These are phyloP conservation scores for Ceratobasidium sp. DNA, from an alignment of 1,284 basidiomycete genomes.

Conservation along the genomic window DNA sequence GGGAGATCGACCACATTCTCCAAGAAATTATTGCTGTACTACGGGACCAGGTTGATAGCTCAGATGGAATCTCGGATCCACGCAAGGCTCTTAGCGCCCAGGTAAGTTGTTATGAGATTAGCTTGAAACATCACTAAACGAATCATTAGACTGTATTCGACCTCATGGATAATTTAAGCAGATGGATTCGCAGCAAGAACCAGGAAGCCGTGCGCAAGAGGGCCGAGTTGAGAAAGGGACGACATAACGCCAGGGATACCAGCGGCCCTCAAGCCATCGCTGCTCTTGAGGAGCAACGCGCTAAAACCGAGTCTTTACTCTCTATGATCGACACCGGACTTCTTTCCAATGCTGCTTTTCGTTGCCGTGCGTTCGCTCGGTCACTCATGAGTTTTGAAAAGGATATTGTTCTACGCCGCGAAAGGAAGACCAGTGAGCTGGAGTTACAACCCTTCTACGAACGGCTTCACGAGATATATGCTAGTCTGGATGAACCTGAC, in stretches of 20 bases:
- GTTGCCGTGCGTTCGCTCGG: constrained; percentile 94
- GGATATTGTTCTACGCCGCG: constrained; percentile 72
- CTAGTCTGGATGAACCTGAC: constrained; percentile 96
- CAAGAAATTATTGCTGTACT: constrained; percentile 86
- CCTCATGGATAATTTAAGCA: constrained; percentile 94
- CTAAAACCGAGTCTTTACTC: constrained; percentile 82
- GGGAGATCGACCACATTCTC: constrained; percentile 76
- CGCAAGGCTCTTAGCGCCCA: constrained; percentile 90
- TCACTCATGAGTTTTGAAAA: constrained; percentile 96
- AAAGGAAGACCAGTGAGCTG: constrained; percentile 61
- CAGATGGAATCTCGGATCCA: constrained; percentile 72
- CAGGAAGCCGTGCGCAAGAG: constrained; percentile 66
- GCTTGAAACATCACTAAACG: constrained; percentile 8
- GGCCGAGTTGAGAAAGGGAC: constrained; percentile 54
- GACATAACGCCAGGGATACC: constrained; percentile 59
- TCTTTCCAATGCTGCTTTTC: constrained; percentile 93
- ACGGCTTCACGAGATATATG: constrained; percentile 95
- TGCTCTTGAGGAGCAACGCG: constrained; percentile 68
- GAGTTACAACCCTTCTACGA: constrained; percentile 89
- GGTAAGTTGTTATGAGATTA: constrained; percentile 61
- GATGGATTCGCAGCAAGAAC: constrained; percentile 83
- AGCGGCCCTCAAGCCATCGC: constrained; percentile 57
- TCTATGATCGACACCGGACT: constrained; percentile 89
- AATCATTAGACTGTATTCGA: constrained; percentile 85
- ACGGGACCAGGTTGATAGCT: constrained; percentile 83